Percentiles rank a stretch among this genome's conserved stretches.
These are phyloP conservation scores for Erythrophleum fordii DNA, from an alignment of 306 rosid genomes.

Conservation along the genomic window DNA sequence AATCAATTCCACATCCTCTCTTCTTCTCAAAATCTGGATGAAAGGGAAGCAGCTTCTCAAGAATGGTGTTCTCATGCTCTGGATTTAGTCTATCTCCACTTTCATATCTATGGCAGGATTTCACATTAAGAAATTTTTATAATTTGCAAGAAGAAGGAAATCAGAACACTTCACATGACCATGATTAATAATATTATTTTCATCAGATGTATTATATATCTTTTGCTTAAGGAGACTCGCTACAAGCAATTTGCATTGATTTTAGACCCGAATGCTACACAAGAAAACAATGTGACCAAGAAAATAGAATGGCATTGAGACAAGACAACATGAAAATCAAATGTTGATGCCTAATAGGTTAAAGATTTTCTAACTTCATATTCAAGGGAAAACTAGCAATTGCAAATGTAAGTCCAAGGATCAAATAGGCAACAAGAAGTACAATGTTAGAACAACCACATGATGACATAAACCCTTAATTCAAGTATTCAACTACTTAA, in stretches of 20 bases:
- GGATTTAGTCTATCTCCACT: conserved; percentile 79
- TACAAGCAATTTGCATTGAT: background rate
- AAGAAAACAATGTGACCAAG: background rate
- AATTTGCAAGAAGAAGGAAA: conserved; percentile 26
- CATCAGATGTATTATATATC: background rate
- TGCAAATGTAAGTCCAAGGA: background rate
- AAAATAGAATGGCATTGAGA: background rate
- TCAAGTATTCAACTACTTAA: background rate
- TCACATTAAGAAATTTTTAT: conserved; percentile 29
- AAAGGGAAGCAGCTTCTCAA: conserved; percentile 87
- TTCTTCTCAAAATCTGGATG: conserved; percentile 83
- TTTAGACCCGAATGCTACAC: conserved; percentile 5
- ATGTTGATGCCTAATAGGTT: background rate
- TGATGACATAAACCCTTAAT: background rate
- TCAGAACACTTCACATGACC: background rate
- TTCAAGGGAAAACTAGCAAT: background rate
- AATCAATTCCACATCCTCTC: conserved; percentile 85
- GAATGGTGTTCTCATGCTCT: conserved; percentile 86
- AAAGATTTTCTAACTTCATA: background rate
- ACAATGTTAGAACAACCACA: conserved; percentile 5
- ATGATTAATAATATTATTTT: conserved; percentile 3
- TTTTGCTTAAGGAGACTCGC: conserved; percentile 6
- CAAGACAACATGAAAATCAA: background rate
- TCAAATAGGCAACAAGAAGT: conserved; percentile 17
- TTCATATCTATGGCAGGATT: conserved; percentile 59